Evolutionary conservation across 371 early-diverging fungal genomes (phyloP).

Genomic region (Mortierella polycephala): DNA sequence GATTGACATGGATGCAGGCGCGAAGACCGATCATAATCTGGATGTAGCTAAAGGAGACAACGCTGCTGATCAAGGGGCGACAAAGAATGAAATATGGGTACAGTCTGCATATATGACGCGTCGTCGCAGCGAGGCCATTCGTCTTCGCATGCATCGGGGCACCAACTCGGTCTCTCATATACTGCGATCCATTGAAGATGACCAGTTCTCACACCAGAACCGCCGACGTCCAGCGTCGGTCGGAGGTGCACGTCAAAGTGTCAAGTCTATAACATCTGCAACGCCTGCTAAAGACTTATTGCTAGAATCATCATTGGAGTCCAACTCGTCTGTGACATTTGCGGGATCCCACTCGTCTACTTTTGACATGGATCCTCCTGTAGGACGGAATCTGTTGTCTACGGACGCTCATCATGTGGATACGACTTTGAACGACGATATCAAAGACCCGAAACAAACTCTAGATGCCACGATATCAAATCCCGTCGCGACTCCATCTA

Average conservation of each 20-base stretch:
- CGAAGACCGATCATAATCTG: not conserved
- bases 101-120: slow-evolving; percentile 51
- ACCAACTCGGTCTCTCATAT: not conserved
- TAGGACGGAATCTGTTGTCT: too few relatives aligned
- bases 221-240: slow-evolving; percentile 22
- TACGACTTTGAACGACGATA: too few relatives aligned
- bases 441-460: too few relatives aligned
- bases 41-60: too few relatives aligned
- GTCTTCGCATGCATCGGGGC: not conserved
- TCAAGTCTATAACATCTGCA: slow-evolving; percentile 1
- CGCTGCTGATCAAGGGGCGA: too few relatives aligned
- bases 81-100: slow-evolving; percentile 21
- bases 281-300: not conserved
- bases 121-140: slow-evolving; percentile 32
- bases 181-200: not conserved
- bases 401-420: too few relatives aligned
- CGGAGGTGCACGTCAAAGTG: slow-evolving; percentile 7
- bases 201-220: slow-evolving; percentile 1
- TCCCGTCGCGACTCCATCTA: not conserved
- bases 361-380: too few relatives aligned
- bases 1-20: not conserved
- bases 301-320: too few relatives aligned
- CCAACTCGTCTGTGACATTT: not conserved
- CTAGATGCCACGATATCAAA: not conserved
- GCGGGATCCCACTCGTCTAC: not conserved